Evolutionary conservation across 768 basidiomycete species (phyloP).

Genomic region (Amanita muscaria): DNA sequence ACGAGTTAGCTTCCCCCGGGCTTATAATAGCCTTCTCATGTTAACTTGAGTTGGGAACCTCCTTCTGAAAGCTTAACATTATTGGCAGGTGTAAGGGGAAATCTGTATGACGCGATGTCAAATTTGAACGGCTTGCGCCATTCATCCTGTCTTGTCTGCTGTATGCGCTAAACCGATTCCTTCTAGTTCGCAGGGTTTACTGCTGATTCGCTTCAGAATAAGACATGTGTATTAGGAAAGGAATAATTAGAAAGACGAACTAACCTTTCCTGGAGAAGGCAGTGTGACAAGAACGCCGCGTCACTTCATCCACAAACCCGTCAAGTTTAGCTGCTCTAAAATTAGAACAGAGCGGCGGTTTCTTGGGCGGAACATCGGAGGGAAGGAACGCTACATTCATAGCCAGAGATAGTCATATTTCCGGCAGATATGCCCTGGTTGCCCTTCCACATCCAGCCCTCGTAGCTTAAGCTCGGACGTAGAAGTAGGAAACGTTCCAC

Average conservation of each 20-base stretch:
- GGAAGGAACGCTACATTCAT: not conserved
- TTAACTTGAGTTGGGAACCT: conserved; percentile 5
- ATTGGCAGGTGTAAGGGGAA: conserved; percentile 1
- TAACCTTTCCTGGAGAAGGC: too few species aligned
- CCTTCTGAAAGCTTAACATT: conserved; percentile 8
- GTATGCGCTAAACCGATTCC: not conserved
- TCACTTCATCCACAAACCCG: not conserved
- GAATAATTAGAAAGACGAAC: too few species aligned
- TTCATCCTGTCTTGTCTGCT: not conserved
- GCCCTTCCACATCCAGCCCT: not conserved
- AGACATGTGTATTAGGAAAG: too few species aligned
- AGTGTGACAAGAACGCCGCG: not conserved
- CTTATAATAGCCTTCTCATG: conserved; percentile 5
- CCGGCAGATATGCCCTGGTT: not conserved
- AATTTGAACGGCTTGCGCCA: not conserved
- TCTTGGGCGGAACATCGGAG: conserved; percentile 1
- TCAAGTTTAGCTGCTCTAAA: not conserved
- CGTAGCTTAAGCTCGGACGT: conserved; percentile 8
- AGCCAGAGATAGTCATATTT: conserved; percentile 7
- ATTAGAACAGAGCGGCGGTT: not conserved
- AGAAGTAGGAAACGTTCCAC: conserved; percentile 2
- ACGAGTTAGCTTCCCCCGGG: conserved; percentile 6
- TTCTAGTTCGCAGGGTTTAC: not conserved
- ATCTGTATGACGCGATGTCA: conserved; percentile 1
- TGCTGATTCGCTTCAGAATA: not conserved